Evolutionary conservation across 2,329 filamentous ascomycete species (phyloP).

Genomic region (Fusarium cyanostomum): DNA sequence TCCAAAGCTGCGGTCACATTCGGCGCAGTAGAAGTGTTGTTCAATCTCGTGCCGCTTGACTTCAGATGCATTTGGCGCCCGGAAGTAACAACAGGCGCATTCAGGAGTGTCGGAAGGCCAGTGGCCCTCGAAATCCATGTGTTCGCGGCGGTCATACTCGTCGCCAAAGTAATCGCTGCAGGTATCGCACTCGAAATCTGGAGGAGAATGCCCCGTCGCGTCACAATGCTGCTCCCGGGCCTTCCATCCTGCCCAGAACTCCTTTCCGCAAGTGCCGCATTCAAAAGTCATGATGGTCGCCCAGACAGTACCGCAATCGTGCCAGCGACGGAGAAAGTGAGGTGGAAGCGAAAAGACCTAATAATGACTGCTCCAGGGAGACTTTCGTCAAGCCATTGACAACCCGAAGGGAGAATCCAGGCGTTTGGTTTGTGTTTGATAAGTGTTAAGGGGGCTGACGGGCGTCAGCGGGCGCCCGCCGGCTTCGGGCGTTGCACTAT

Average conservation of each 20-base stretch:
- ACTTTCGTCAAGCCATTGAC: neutral
- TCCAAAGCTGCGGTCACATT: constrained; percentile 47
- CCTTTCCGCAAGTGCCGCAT: constrained; percentile 43
- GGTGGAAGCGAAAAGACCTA: neutral
- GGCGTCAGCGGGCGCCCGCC: neutral
- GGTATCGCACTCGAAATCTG: constrained; percentile 43
- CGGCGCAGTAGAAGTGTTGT: constrained; percentile 46
- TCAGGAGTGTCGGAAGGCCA: constrained; percentile 29
- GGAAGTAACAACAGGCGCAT: constrained; percentile 43
- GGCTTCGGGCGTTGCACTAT: neutral
- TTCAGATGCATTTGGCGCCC: neutral
- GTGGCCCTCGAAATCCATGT: constrained; percentile 46
- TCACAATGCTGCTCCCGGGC: constrained; percentile 44
- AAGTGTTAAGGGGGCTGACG: neutral
- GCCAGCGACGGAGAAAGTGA: neutral
- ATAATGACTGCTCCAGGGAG: neutral
- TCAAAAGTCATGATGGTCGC: constrained; percentile 16
- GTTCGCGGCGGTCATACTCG: constrained; percentile 34
- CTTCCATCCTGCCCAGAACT: constrained; percentile 33
- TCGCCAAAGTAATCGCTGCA: constrained; percentile 40
- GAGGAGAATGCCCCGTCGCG: constrained; percentile 39
- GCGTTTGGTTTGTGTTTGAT: neutral
- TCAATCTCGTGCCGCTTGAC: constrained; percentile 43
- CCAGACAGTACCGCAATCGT: too few species aligned
- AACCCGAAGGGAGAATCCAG: neutral